These are phyloP conservation scores for Elaeis oleifera DNA, from an alignment of 202 grass and related monocot genomes.

Conservation along the genomic window DNA sequence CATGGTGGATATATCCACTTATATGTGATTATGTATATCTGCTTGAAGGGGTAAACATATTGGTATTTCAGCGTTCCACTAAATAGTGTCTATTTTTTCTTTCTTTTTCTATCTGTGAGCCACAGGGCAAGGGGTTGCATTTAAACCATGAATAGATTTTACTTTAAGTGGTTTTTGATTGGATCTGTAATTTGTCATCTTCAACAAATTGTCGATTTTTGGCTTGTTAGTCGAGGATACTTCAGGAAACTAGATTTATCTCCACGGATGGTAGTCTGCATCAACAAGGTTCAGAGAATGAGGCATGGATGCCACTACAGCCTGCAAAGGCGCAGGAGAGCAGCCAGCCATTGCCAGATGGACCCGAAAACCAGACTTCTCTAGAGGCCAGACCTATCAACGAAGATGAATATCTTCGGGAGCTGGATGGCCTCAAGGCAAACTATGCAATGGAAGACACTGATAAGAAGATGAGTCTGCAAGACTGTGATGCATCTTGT, in stretches of 20 bases:
- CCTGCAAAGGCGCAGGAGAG: constrained; percentile 4
- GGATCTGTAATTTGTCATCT: too few relatives aligned
- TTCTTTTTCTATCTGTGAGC: too few relatives aligned
- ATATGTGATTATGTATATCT: too few relatives aligned
- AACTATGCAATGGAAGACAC: constrained; percentile 50
- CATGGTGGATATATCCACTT: too few relatives aligned
- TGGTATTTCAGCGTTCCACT: too few relatives aligned
- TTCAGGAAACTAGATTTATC: constrained; percentile 34
- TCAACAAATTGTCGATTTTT: too few relatives aligned
- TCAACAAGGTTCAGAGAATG: constrained; percentile 27
- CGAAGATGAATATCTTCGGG: constrained; percentile 66
- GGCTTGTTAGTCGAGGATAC: constrained; percentile 50
- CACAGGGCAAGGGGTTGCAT: too few relatives aligned
- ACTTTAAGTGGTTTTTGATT: too few relatives aligned
- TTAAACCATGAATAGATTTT: too few relatives aligned
- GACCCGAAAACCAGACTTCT: constrained; percentile 19
- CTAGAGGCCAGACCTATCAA: constrained; percentile 37
- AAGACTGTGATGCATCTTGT: constrained; percentile 70
- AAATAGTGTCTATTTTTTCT: too few relatives aligned
- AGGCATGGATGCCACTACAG: constrained; percentile 32
- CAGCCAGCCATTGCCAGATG: constrained; percentile 21
- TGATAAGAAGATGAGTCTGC: constrained; percentile 60
- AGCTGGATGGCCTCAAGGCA: constrained; percentile 49
- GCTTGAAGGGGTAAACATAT: too few relatives aligned
- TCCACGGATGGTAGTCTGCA: constrained; percentile 17